Conservation (phyloP, 1,284 basidiomycete species). For the Neolentinus lepideus region DNA sequence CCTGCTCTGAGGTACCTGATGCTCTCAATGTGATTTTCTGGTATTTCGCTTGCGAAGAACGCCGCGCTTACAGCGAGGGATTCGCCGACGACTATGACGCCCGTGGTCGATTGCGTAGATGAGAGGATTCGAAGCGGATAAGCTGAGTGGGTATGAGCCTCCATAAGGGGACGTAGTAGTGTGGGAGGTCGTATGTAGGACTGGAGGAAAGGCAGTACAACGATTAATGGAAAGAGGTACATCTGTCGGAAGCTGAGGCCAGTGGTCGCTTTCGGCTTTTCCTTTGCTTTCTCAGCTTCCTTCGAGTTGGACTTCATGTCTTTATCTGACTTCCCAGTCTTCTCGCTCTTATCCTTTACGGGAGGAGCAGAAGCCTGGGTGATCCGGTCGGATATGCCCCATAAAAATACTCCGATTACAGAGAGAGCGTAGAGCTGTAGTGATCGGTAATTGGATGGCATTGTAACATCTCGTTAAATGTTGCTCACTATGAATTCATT, state of each 20-base stretch:
- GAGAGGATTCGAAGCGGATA: slow-evolving; percentile 65
- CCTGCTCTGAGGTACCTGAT: slow-evolving; percentile 81
- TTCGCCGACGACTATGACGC: slow-evolving; percentile 75
- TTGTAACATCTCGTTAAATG: not conserved
- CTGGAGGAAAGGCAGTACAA: slow-evolving; percentile 28
- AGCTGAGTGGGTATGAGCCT: slow-evolving; percentile 45
- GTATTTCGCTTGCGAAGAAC: slow-evolving; percentile 19
- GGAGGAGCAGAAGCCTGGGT: not conserved
- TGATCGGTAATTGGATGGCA: not conserved
- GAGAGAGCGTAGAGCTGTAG: not conserved
- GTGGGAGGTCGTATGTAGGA: slow-evolving; percentile 42
- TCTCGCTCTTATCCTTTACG: not conserved
- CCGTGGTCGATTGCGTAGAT: slow-evolving; percentile 66
- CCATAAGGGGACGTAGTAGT: slow-evolving; percentile 42
- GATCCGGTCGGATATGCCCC: not conserved
- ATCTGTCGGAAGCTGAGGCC: slow-evolving; percentile 3
- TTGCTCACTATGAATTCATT: not conserved
- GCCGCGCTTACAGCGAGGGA: slow-evolving; percentile 32
- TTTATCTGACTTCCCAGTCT: not conserved
- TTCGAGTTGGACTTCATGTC: not conserved
- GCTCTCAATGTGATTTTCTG: slow-evolving; percentile 32
- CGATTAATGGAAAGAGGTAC: slow-evolving; percentile 25
- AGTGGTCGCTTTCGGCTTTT: not conserved
- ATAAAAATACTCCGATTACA: not conserved
- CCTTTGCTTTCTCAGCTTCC: slow-evolving; percentile 1